Evolutionary conservation across 2,329 filamentous ascomycete species (phyloP), one percentile per base, ranked within the genome.

Genomic region (Gaeumannomyces sp.): DNA sequence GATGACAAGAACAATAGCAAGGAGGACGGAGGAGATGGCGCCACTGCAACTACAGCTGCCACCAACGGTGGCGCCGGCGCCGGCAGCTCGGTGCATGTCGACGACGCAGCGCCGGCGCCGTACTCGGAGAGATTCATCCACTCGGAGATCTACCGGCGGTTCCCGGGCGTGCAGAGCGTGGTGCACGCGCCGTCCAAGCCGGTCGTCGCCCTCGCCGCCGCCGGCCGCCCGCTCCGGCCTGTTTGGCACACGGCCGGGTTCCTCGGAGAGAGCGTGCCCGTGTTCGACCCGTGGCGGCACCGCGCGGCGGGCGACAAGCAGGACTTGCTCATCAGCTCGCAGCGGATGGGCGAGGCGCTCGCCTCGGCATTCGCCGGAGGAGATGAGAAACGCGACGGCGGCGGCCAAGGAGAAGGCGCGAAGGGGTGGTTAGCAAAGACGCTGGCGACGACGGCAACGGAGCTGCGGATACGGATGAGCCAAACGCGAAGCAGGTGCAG

Each of bases 91-190:
- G 11, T 14, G 33, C 33, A 35, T 4, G 84, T 83, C 68, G 67
- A 73, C 35, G 72, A 84, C 27, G 65, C 69, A 0, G 77, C 80
- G 65, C 77, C 75, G 14, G 70, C 72, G 19, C 76, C 81, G 0
- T 82, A 75, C 64, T 67, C 72, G 14, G 79, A 82, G 68, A 74
- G 80, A 4, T 79, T 73, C 68, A 82, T 82, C 60, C 79, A 82
- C 68, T 77, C 76, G 65, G 80, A 81, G 68, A 73, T 80, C 29
- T 79, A 79, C 69, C 80, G 79, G 69, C 69, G 70, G 31, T 80
- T 76, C 67, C 70, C 74, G 0, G 64, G 70, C 7, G 70, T 81
- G 22, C 73, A 77, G 56, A 74, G 74, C 29, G 76, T 81, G 0
- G 71, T 82, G 6, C 80, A 83, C 68, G 77, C 76, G 61, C 81